Percentiles rank a stretch among this genome's conserved stretches.
These are phyloP conservation scores for Ceratobasidium theobromae DNA, from an alignment of 1,284 basidiomycete species.

Conservation along the genomic window DNA sequence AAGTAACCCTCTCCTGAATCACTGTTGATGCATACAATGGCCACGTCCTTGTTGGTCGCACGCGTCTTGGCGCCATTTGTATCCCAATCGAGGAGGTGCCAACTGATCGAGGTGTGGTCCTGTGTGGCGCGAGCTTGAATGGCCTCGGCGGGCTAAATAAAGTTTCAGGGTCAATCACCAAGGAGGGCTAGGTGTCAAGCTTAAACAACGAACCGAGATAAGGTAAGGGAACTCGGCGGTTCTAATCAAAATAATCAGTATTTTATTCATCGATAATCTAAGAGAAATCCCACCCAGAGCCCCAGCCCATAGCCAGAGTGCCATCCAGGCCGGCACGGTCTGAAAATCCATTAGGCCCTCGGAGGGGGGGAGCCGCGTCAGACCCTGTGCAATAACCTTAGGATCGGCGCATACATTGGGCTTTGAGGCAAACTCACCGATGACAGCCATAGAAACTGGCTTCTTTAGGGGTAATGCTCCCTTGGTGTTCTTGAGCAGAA, in stretches of 20 bases:
- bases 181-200: background rate
- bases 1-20: slow-evolving; percentile 79
- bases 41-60: slow-evolving; percentile 58
- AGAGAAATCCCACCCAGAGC: slow-evolving; percentile 51
- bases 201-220: slow-evolving; percentile 37
- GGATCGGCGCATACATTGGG: background rate
- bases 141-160: slow-evolving; percentile 62
- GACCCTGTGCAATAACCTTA: slow-evolving; percentile 47
- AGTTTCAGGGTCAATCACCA: background rate
- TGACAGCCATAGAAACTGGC: slow-evolving; percentile 35
- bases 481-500: slow-evolving; percentile 77
- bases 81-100: slow-evolving; percentile 39
- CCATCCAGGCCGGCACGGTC: slow-evolving; percentile 68
- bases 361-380: slow-evolving; percentile 67
- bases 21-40: slow-evolving; percentile 71
- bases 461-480: slow-evolving; percentile 61
- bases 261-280: background rate
- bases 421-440: background rate
- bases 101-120: slow-evolving; percentile 55
- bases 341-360: slow-evolving; percentile 71
- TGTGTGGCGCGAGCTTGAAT: slow-evolving; percentile 56
- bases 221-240: slow-evolving; percentile 51
- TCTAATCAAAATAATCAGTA: background rate
- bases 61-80: slow-evolving; percentile 40
- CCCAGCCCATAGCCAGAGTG: slow-evolving; percentile 85